Evolutionary conservation across 2,329 filamentous ascomycete species (phyloP).

Genomic region (Pseudogymnoascus destructans): DNA sequence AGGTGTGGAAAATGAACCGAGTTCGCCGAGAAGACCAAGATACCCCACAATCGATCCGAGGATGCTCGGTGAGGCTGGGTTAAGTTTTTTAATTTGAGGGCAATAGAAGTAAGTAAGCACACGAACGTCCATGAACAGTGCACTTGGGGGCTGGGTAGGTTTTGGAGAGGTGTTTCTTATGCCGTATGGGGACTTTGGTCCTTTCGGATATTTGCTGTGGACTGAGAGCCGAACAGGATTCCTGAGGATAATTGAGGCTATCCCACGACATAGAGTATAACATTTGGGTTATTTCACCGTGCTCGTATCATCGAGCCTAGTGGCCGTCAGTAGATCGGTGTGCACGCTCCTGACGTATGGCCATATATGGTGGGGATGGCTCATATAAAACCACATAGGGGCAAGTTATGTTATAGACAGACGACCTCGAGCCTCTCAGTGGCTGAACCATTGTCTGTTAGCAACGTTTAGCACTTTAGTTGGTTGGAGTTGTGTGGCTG

Average conservation of each 20-base stretch:
- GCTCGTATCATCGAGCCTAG: background rate
- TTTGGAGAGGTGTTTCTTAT: background rate
- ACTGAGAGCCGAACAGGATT: background rate
- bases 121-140: background rate
- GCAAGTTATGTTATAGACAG: background rate
- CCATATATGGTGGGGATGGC: background rate
- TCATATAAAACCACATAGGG: background rate
- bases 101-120: background rate
- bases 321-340: background rate
- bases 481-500: background rate
- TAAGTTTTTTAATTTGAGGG: background rate
- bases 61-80: background rate
- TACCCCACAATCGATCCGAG: background rate
- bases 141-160: background rate
- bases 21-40: background rate
- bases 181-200: background rate
- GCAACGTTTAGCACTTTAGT: background rate
- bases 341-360: background rate
- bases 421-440: background rate
- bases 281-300: background rate
- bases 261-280: background rate
- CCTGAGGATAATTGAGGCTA: background rate
- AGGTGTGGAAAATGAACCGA: background rate
- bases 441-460: background rate
- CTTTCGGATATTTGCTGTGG: background rate